phyloP scores from a whole-genome alignment of 2,329 filamentous ascomycete species.

The Aureobasidium musti region DNA sequence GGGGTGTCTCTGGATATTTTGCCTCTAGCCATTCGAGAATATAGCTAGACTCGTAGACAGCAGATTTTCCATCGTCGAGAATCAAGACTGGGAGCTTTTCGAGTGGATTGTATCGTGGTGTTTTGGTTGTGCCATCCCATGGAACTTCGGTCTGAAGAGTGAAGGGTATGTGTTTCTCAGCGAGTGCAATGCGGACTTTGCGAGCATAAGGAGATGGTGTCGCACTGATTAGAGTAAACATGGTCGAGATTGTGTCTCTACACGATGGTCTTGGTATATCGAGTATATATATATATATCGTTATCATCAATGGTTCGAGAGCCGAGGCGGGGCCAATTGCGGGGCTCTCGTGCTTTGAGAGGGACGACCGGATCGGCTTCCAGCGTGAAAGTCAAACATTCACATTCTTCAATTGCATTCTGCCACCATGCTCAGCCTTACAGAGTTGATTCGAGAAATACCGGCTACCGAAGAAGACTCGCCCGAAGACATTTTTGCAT shows the following conservation, averaged over 20 bases:
- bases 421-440: conserved; percentile 34
- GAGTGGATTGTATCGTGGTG: conserved; percentile 45
- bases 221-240: conserved; percentile 40
- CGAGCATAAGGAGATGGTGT: conserved; percentile 47
- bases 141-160: conserved; percentile 47
- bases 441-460: conserved; percentile 36
- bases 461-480: conserved; percentile 23
- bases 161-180: conserved; percentile 47
- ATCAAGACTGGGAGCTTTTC: conserved; percentile 47
- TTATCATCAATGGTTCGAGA: neutral
- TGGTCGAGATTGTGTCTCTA: conserved; percentile 19
- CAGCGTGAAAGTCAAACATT: neutral
- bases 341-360: neutral
- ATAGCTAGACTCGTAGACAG: conserved; percentile 44
- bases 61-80: conserved; percentile 36
- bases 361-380: neutral
- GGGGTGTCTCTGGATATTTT: conserved; percentile 38
- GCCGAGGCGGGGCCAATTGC: conserved; percentile 13
- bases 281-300: neutral
- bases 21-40: conserved; percentile 45
- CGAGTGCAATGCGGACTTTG: conserved; percentile 47
- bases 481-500: conserved; percentile 56
- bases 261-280: neutral
- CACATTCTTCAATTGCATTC: neutral
- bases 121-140: conserved; percentile 46